Conservation (phyloP, 192 early-diverging fungal genomes). For the Gonapodya prolifera region DNA sequence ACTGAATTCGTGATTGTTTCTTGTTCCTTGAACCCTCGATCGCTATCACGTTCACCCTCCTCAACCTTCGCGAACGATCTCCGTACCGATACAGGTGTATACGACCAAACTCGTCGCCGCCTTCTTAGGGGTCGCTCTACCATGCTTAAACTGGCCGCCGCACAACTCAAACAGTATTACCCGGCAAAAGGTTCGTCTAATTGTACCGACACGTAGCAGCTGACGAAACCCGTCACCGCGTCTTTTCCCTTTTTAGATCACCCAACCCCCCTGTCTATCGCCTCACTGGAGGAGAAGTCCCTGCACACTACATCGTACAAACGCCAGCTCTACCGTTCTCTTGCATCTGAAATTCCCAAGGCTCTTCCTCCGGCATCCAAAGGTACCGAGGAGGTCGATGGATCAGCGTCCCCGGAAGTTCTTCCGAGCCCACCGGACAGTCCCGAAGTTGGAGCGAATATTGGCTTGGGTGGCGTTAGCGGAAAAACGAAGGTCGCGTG, state of each 20-base stretch:
- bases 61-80: neutral
- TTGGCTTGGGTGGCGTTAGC: neutral
- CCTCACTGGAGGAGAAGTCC: neutral
- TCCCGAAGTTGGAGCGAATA: neutral
- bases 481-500: slow-evolving; percentile 23
- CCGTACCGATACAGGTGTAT: slow-evolving; percentile 24
- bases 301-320: neutral
- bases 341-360: neutral
- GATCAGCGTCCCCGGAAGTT: neutral
- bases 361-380: neutral
- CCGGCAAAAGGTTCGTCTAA: slow-evolving; percentile 23
- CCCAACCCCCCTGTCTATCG: neutral
- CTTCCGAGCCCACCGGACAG: neutral
- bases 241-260: neutral
- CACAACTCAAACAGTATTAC: slow-evolving; percentile 47
- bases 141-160: slow-evolving; percentile 72
- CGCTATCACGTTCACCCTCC: too few relatives aligned
- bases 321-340: neutral
- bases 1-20: slow-evolving; percentile 2
- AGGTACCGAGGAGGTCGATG: neutral
- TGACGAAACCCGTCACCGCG: neutral
- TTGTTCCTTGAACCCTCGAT: slow-evolving; percentile 11
- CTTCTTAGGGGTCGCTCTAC: slow-evolving; percentile 62
- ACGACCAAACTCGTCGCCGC: slow-evolving; percentile 58
- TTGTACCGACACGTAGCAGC: slow-evolving; percentile 3